A percentile compares a stretch with the other conserved stretches of the same genome.
Evolutionary conservation across 192 early-diverging fungal species (phyloP).

Genomic region (Backusella psychrophila): DNA sequence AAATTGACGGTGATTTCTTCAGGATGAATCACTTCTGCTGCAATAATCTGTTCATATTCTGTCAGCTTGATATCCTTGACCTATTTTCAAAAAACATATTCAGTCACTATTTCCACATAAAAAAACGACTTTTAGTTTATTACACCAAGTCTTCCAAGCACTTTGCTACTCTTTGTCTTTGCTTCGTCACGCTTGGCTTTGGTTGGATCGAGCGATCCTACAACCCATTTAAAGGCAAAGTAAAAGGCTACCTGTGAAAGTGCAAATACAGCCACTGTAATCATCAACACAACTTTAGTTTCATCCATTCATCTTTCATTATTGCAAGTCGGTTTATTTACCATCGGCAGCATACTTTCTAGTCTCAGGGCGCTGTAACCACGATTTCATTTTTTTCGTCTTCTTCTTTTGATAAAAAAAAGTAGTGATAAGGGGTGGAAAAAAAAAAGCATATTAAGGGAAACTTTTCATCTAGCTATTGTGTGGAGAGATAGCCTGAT

Average conservation of each 20-base stretch:
- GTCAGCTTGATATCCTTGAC: constrained; percentile 74
- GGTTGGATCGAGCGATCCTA: constrained; percentile 71
- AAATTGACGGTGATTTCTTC: constrained; percentile 90
- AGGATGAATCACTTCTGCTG: constrained; percentile 88
- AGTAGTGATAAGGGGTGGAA: neutral
- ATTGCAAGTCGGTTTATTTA: constrained; percentile 4
- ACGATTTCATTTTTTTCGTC: constrained; percentile 21
- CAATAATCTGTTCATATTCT: constrained; percentile 94
- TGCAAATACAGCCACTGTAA: constrained; percentile 73
- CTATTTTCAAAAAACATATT: constrained; percentile 17
- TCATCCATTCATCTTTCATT: neutral
- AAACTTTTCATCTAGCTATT: neutral
- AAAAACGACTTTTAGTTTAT: neutral
- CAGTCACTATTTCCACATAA: too few relatives aligned
- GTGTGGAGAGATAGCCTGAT: neutral
- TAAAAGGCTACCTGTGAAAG: constrained; percentile 87
- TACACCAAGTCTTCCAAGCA: constrained; percentile 70
- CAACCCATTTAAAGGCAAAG: constrained; percentile 82
- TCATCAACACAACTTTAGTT: neutral
- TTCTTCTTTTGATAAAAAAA: neutral
- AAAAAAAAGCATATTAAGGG: neutral
- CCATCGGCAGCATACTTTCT: constrained; percentile 43
- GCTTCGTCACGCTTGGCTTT: constrained; percentile 71
- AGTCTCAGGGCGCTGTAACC: constrained; percentile 36
- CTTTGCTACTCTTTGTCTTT: constrained; percentile 69